Evolutionary conservation across 331 rosid species (phyloP).

Genomic region (Phaseolus coccineus): DNA sequence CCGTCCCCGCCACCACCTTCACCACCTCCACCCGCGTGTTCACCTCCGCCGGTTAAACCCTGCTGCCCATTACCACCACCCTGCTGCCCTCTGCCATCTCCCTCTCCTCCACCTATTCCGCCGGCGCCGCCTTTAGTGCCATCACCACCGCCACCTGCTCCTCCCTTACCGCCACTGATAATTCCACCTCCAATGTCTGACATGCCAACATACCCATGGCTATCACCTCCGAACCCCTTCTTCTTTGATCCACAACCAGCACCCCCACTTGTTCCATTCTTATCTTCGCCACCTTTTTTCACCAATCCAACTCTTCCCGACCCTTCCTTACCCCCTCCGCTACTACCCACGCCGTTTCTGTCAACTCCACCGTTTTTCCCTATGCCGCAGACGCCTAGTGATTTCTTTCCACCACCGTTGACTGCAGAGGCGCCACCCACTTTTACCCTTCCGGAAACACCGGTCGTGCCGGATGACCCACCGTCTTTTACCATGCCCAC

Average conservation of each 20-base stretch:
- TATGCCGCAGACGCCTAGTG: not conserved
- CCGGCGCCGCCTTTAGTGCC: conserved; percentile 40
- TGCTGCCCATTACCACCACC: conserved; percentile 33
- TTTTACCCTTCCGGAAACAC: not conserved
- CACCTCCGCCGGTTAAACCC: not conserved
- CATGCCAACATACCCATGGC: conserved; percentile 53
- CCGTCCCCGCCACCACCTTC: not conserved
- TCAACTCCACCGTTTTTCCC: not conserved
- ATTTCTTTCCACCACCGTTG: not conserved
- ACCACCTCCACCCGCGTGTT: conserved; percentile 20
- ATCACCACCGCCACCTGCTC: conserved; percentile 35
- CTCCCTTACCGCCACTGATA: conserved; percentile 51
- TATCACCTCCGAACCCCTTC: conserved; percentile 54
- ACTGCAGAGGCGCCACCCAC: not conserved
- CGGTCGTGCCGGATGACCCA: not conserved
- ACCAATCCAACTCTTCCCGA: not conserved
- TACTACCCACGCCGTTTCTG: not conserved
- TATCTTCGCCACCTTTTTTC: not conserved
- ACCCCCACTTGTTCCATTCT: not conserved
- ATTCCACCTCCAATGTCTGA: conserved; percentile 38
- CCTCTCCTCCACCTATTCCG: conserved; percentile 3
- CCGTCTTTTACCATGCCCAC: not conserved
- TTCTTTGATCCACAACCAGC: not conserved
- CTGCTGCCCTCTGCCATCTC: conserved; percentile 25
- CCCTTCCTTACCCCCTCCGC: not conserved